A percentile compares a stretch with the other conserved stretches of the same genome.
Evolutionary conservation across 495 filamentous ascomycete species (phyloP).

Genomic region (Amniculicola lignicola): DNA sequence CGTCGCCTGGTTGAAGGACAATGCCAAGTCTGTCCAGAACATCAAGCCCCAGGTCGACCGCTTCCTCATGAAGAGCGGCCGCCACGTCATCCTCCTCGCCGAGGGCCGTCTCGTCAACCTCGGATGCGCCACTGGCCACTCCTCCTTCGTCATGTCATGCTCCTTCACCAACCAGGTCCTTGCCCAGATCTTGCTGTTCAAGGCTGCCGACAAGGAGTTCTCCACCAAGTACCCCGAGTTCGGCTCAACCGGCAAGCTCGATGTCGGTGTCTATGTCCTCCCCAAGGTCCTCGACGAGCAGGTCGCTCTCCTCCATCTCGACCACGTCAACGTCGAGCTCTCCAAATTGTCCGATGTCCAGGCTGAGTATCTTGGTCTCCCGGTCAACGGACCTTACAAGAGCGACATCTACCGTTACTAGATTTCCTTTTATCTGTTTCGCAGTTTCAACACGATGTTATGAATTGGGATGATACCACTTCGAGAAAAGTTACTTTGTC

Average conservation of each 20-base stretch:
- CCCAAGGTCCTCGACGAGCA: constrained; percentile 99
- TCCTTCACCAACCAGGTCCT: constrained; percentile 99
- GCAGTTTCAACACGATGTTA: constrained; percentile 39
- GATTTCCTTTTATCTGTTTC: constrained; percentile 32
- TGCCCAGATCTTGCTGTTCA: constrained; percentile 97
- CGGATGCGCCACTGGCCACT: constrained; percentile 98
- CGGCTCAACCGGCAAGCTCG: constrained; percentile 84
- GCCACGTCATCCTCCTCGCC: constrained; percentile 95
- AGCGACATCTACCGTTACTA: constrained; percentile 63
- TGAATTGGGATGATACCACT: constrained; percentile 45
- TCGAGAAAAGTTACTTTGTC: constrained; percentile 47
- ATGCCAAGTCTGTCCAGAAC: constrained; percentile 86
- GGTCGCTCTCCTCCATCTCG: constrained; percentile 88
- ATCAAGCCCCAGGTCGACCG: constrained; percentile 99
- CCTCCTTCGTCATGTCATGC: constrained; percentile 99
- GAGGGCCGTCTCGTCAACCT: constrained; percentile 99
- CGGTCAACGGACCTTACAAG: constrained; percentile 89
- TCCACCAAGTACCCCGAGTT: constrained; percentile 94
- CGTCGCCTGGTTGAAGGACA: constrained; percentile 98
- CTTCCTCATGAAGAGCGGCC: constrained; percentile 88
- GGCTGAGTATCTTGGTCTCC: constrained; percentile 88
- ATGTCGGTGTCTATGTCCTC: constrained; percentile 89
- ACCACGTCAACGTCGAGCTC: constrained; percentile 93
- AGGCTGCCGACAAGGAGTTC: constrained; percentile 83
- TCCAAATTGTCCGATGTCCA: constrained; percentile 78